Base-by-base conservation (phyloP, 768 basidiomycete species). In the Trametopsis cervina region DNA sequence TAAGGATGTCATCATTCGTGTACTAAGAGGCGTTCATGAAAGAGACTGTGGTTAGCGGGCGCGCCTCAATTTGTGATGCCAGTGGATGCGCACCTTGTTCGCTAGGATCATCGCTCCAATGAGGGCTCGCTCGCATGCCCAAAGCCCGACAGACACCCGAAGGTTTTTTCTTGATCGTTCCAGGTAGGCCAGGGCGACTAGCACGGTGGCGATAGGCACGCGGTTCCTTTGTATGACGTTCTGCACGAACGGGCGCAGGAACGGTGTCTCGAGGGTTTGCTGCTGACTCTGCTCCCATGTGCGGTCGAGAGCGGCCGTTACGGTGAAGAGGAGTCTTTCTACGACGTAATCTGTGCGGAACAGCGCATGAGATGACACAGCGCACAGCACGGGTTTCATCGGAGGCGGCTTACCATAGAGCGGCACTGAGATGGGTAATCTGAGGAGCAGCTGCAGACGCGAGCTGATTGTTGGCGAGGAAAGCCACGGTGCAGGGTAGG, bases 1-100 rank as follows among this genome's bases (percentile, higher is more conserved):
- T 89, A 6, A 87, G 72, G 13, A 63, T 33, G 1, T 64, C 84
- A 61, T 93, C 90, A 62, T 90, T 88, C 20, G 84, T 70, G 61
- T 90, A 89, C 80, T 87, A 50, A 10, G 33, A 20, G 18, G 1
- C 12, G 25, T 22, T 21, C 36, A 40, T 21, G n/a, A n/a, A n/a
- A n/a, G n/a, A n/a, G n/a, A n/a, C n/a, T n/a, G n/a, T n/a, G n/a
- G n/a, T n/a, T n/a, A n/a, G n/a, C n/a, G n/a, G n/a, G n/a, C n/a
- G n/a, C n/a, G n/a, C n/a, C n/a, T n/a, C n/a, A n/a, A n/a, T n/a
- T n/a, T n/a, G n/a, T n/a, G n/a, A n/a, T n/a, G n/a, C n/a, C n/a
- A n/a, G n/a, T n/a, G n/a, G n/a, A 15, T 3, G n/a, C 60, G 21
- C 37, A 60, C 61, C 55, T 74, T 74, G 52, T 64, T 61, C 11